Evolutionary conservation across 495 filamentous ascomycete genomes (phyloP).

Genomic region (Lepidopterella palustris): DNA sequence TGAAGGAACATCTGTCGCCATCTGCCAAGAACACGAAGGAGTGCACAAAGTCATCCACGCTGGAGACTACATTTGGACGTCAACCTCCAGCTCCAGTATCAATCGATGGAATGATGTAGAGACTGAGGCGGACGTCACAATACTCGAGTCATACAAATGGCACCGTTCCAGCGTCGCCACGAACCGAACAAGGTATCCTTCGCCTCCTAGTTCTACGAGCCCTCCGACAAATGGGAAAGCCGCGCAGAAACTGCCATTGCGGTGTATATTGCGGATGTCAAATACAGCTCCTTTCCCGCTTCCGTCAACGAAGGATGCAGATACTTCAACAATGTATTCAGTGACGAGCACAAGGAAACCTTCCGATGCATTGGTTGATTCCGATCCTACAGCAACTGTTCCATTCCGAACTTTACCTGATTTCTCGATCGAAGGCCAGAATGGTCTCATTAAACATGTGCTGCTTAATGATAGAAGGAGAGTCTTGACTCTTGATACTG

Average conservation of each 20-base stretch:
- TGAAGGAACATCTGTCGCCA: slow-evolving; percentile 79
- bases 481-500: slow-evolving; percentile 86
- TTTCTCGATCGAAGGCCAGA: slow-evolving; percentile 76
- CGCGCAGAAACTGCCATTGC: slow-evolving; percentile 65
- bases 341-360: slow-evolving; percentile 49
- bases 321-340: slow-evolving; percentile 45
- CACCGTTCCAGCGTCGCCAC: slow-evolving; percentile 33
- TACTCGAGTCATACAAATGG: slow-evolving; percentile 34
- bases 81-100: slow-evolving; percentile 88
- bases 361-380: slow-evolving; percentile 22
- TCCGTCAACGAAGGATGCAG: slow-evolving; percentile 43
- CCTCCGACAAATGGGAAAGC: slow-evolving; percentile 36
- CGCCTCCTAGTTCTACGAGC: slow-evolving; percentile 15
- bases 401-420: slow-evolving; percentile 63
- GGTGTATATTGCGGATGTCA: slow-evolving; percentile 70
- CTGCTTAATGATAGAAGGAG: slow-evolving; percentile 86
- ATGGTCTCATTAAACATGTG: slow-evolving; percentile 88
- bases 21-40: slow-evolving; percentile 84
- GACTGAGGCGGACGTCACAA: slow-evolving; percentile 53
- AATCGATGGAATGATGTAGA: slow-evolving; percentile 90
- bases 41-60: slow-evolving; percentile 77
- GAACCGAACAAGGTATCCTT: slow-evolving; percentile 22
- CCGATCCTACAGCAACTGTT: slow-evolving; percentile 10
- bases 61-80: slow-evolving; percentile 84
- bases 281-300: slow-evolving; percentile 70